Conservation (phyloP, 306 rosid genomes). For the Rosa multiflora region DNA sequence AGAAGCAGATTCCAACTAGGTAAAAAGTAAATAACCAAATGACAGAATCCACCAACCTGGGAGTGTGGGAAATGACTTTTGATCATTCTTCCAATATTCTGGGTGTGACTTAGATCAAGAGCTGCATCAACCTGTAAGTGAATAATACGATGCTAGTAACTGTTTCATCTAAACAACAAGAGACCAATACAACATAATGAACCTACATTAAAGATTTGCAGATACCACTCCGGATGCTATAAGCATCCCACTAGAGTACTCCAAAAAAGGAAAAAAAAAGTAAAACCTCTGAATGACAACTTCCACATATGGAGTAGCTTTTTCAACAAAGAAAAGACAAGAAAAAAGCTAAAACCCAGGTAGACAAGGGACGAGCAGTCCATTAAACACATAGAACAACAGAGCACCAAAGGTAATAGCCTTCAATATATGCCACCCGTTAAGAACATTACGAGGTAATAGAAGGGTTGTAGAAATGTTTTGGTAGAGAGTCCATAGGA, state of each 20-base stretch:
- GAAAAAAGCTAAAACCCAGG: not conserved
- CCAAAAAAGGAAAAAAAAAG: not conserved
- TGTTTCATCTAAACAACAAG: not conserved
- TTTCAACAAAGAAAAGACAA: not conserved
- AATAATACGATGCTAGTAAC: conserved; percentile 8
- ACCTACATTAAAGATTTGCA: not conserved
- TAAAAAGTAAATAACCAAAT: conserved; percentile 1
- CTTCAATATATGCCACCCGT: not conserved
- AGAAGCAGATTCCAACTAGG: not conserved
- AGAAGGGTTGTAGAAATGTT: not conserved
- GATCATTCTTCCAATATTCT: conserved; percentile 98
- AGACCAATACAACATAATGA: not conserved
- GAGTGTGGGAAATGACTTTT: conserved; percentile 98
- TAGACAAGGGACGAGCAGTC: not conserved
- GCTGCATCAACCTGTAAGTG: conserved; percentile 91
- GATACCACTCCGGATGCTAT: not conserved
- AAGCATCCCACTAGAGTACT: not conserved
- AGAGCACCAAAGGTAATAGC: not conserved
- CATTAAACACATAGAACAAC: not conserved
- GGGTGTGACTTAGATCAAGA: conserved; percentile 98
- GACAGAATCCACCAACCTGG: conserved; percentile 54
- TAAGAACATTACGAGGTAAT: not conserved
- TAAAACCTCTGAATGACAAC: not conserved
- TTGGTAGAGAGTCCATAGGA: not conserved
- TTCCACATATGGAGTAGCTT: not conserved